Evolutionary conservation across 441 rosid species (phyloP), one percentile per base, ranked within the genome.

Genomic region (Manihot esculenta): DNA sequence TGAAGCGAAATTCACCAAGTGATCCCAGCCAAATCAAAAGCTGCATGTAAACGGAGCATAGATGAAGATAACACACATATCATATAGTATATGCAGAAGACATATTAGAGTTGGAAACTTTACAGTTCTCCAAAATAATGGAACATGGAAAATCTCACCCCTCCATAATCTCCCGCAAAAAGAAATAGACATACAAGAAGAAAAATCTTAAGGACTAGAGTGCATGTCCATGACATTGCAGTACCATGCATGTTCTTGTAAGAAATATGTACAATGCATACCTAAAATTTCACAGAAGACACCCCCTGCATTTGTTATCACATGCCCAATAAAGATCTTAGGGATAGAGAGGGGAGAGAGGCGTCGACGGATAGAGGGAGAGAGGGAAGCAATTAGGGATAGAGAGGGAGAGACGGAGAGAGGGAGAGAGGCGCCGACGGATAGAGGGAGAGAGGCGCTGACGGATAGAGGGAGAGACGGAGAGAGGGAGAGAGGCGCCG

Each of bases 51-150:
- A 26, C 56, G 27, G 21, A 48, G 20, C 56, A 21, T 14, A 27
- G 67, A 50, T 23, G 47, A 70, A 49, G 67, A 23, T 24, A 15
- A 63, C 18, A 23, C 66, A 23, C 5, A 15, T 27, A 15, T 11
- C 15, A 23, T 38, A 68, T 24, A 20, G 20, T 15, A 23, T 5
- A 38, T 17, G 47, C 35, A 41, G 13, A 65, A 0, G 47, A 15
- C 15, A 26, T 26, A 12, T 35, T 15, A 26, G 42, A 56, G 51
- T 17, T 60, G 35, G 10, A 49, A 35, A n/a, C n/a, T n/a, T n/a
- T n/a, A n/a, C n/a, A 48, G 48, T 33, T 69, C 49, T 49, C 48
- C 47, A 33, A 23, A 38, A 23, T 24, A 23, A 68, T 50, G 69
- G 47, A 23, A 27, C 5, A 17, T 6, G 5, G 35, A 44, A 21